Percentiles rank a stretch among this genome's conserved stretches.
phyloP scores from a whole-genome alignment of 1,139 yeast species.

The Debaryomycetaceae sp. region DNA sequence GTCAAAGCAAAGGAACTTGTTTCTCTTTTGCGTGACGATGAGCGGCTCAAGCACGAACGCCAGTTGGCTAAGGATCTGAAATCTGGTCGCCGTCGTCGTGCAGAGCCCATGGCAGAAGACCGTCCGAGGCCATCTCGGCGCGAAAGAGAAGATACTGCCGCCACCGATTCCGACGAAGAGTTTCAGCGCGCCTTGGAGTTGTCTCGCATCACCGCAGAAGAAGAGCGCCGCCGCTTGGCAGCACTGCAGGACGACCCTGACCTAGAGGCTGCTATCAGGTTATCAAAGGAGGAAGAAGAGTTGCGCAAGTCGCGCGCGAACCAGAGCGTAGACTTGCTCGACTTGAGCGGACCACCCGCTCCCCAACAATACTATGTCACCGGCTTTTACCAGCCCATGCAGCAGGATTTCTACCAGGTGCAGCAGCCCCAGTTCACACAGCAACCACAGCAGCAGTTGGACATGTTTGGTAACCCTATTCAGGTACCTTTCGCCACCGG shows the following conservation, averaged over 20 bases:
- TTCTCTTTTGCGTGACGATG: constrained; percentile 68
- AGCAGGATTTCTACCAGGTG: too few relatives aligned
- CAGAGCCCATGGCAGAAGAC: constrained; percentile 5
- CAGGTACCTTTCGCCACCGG: constrained; percentile 48
- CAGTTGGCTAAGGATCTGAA: constrained; percentile 19
- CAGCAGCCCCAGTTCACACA: constrained; percentile 9
- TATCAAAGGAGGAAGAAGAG: constrained; percentile 84
- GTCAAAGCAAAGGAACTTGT: constrained; percentile 90
- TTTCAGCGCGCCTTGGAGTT: constrained; percentile 75
- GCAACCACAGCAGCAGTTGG: constrained; percentile 30
- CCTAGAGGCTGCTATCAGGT: constrained; percentile 67
- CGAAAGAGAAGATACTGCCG: constrained; percentile 9
- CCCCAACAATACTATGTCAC: constrained; percentile 21
- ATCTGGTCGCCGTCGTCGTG: constrained; percentile 1
- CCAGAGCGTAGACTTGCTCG: constrained; percentile 31
- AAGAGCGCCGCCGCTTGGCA: constrained; percentile 34
- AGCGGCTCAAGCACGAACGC: constrained; percentile 69
- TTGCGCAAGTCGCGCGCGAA: constrained; percentile 43
- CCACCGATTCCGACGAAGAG: constrained; percentile 64
- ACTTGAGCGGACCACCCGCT: constrained; percentile 33
- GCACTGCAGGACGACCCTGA: constrained; percentile 56
- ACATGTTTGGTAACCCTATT: constrained; percentile 75
- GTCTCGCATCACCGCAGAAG: constrained; percentile 75
- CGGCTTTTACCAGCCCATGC: constrained; percentile 17
- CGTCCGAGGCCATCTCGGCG: constrained; percentile 14